Conservation (phyloP, 108 stramenopile species). For the Cyclotella atomus region DNA sequence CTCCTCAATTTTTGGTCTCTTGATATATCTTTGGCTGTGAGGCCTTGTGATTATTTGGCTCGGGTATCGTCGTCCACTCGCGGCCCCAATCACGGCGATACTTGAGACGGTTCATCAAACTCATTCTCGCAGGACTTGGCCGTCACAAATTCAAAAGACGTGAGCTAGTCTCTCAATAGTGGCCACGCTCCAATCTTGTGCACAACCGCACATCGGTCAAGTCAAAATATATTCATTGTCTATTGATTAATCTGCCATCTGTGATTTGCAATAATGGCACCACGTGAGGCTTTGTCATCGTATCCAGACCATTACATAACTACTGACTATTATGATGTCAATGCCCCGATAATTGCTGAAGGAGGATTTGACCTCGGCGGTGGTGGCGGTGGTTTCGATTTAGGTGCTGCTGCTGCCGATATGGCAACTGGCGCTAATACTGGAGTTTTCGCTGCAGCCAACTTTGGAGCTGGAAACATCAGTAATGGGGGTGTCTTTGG, state of each 20-base stretch:
- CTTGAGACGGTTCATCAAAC: too few relatives aligned
- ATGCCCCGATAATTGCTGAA: neutral
- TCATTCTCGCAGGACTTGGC: too few relatives aligned
- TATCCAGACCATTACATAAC: conserved; percentile 78
- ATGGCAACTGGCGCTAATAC: neutral
- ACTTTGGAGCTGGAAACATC: too few relatives aligned
- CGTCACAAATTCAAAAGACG: too few relatives aligned
- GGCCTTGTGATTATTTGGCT: too few relatives aligned
- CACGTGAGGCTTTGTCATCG: conserved; percentile 72
- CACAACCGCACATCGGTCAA: neutral
- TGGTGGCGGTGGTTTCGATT: neutral
- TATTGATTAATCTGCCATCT: neutral
- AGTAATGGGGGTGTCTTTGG: too few relatives aligned
- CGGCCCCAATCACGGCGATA: too few relatives aligned
- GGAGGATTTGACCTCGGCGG: neutral
- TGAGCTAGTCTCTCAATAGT: too few relatives aligned
- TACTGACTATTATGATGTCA: conserved; percentile 64
- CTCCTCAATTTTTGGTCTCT: too few relatives aligned
- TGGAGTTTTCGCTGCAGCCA: too few relatives aligned
- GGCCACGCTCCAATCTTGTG: neutral
- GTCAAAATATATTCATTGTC: neutral
- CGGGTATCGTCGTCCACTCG: too few relatives aligned
- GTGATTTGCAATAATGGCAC: conserved; percentile 58
- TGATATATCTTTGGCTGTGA: too few relatives aligned
- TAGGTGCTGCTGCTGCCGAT: neutral